phyloP scores from a whole-genome alignment of 2,329 filamentous ascomycete species.

The Colletotrichum brevisporum region DNA sequence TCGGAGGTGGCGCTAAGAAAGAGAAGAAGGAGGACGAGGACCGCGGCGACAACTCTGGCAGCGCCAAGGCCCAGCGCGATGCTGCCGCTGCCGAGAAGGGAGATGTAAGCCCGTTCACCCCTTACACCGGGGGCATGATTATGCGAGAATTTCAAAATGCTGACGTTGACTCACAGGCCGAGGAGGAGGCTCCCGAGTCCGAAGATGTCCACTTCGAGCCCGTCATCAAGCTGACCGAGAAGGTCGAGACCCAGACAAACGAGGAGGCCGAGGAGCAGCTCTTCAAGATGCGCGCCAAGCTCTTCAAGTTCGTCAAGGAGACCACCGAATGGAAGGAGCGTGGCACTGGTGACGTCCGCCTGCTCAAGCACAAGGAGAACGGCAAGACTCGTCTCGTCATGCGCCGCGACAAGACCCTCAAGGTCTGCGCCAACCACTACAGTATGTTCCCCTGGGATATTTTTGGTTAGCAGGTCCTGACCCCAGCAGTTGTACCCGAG shows the following conservation, averaged over 20 bases:
- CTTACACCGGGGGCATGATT: neutral
- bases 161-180: conserved; percentile 56
- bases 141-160: conserved; percentile 5
- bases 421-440: conserved; percentile 99
- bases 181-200: conserved; percentile 87
- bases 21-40: conserved; percentile 91
- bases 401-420: conserved; percentile 99
- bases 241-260: conserved; percentile 97
- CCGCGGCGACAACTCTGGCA: conserved; percentile 88
- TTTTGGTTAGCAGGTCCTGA: conserved; percentile 39
- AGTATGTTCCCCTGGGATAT: conserved; percentile 69
- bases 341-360: conserved; percentile 93
- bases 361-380: conserved; percentile 99
- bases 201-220: conserved; percentile 98
- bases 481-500: conserved; percentile 85
- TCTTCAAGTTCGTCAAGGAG: conserved; percentile 97
- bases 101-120: conserved; percentile 63
- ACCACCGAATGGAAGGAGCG: conserved; percentile 99
- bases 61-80: conserved; percentile 83
- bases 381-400: conserved; percentile 98
- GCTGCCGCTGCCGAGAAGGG: conserved; percentile 71
- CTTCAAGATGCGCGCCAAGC: conserved; percentile 99
- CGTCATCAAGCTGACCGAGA: conserved; percentile 95
- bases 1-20: conserved; percentile 97
- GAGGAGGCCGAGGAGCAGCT: conserved; percentile 97